phyloP scores from a whole-genome alignment of 2,329 filamentous ascomycete species.

The Neonectria faginata region DNA sequence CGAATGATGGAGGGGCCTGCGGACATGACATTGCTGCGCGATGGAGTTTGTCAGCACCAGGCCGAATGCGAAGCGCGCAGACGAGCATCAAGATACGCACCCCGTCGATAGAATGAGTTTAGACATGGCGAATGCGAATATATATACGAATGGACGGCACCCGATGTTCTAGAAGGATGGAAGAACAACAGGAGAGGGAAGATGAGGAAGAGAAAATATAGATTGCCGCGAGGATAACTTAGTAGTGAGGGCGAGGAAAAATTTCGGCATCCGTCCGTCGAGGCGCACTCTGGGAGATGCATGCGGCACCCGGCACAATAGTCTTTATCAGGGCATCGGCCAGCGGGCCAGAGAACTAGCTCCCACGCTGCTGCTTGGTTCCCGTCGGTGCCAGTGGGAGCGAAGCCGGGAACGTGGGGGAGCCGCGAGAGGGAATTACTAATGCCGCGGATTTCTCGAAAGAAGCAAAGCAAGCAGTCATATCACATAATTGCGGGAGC shows the following conservation, averaged over 20 bases:
- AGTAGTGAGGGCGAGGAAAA: conserved; percentile 31
- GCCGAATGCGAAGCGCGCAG: conserved; percentile 19
- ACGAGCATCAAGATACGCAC: conserved; percentile 62
- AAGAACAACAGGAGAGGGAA: conserved; percentile 9
- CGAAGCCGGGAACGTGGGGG: conserved; percentile 33
- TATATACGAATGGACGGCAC: not conserved
- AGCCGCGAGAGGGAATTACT: conserved; percentile 32
- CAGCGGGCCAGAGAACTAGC: conserved; percentile 29
- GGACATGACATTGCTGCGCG: conserved; percentile 81
- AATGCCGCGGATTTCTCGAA: conserved; percentile 24
- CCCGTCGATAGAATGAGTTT: conserved; percentile 88
- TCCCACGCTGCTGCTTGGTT: conserved; percentile 29
- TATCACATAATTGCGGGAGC: conserved; percentile 18
- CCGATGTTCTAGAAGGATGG: conserved; percentile 1
- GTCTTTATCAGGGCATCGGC: conserved; percentile 38
- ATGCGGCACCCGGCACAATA: conserved; percentile 36
- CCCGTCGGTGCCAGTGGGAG: conserved; percentile 16
- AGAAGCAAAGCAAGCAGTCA: conserved; percentile 21
- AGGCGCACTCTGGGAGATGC: conserved; percentile 42
- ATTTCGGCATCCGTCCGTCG: conserved; percentile 35
- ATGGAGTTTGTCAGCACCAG: conserved; percentile 37
- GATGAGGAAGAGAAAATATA: conserved; percentile 24
- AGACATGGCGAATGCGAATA: conserved; percentile 64
- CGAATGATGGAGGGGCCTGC: conserved; percentile 86
- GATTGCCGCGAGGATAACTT: conserved; percentile 15